Evolutionary conservation across 192 early-diverging fungal genomes (phyloP).

Genomic region (Oehlia diaphana): DNA sequence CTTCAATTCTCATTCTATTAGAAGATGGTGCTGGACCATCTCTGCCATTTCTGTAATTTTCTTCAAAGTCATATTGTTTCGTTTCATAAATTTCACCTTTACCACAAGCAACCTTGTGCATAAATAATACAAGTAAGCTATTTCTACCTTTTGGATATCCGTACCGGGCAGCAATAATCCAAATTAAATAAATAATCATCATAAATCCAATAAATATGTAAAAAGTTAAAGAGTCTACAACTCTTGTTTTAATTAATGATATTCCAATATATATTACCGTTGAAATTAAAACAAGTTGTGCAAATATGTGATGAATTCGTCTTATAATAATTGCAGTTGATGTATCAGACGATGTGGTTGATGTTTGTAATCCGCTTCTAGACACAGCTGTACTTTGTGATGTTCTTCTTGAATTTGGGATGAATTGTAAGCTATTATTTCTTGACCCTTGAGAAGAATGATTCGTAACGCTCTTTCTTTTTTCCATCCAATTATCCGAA

Average conservation of each 20-base stretch:
- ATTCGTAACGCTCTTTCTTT: constrained; percentile 18
- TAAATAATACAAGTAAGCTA: neutral
- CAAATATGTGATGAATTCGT: neutral
- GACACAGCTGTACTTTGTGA: neutral
- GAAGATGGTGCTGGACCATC: neutral
- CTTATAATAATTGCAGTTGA: neutral
- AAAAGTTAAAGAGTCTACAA: neutral
- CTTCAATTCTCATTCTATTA: neutral
- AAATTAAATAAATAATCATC: constrained; percentile 15
- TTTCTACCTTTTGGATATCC: constrained; percentile 25
- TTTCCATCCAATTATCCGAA: neutral
- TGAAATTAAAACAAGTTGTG: constrained; percentile 16
- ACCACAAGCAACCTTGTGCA: neutral
- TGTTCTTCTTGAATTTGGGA: neutral
- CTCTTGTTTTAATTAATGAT: neutral
- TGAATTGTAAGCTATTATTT: neutral
- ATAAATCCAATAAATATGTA: constrained; percentile 4
- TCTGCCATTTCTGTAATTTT: neutral
- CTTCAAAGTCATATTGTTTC: neutral
- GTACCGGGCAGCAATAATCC: neutral
- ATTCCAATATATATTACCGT: neutral
- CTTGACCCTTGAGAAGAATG: neutral
- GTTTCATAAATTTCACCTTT: neutral
- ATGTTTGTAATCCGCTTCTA: neutral
- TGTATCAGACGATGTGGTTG: neutral